Conservation (phyloP, 805 yeast species). For the Candida chauliodis region DNA sequence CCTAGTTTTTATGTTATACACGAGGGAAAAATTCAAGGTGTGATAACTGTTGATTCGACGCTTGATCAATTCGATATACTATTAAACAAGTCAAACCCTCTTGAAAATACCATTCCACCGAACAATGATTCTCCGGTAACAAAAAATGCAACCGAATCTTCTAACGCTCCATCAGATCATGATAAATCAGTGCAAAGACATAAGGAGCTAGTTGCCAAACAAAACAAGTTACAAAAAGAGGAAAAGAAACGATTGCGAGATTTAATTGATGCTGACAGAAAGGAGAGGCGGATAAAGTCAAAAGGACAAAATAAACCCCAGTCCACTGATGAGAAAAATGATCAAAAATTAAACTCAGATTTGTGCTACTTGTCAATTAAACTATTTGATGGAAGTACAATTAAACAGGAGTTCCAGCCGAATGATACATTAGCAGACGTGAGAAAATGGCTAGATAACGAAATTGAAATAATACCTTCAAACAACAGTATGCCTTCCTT, state of each 20-base stretch:
- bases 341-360: background rate
- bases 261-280: constrained; percentile 50
- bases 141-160: background rate
- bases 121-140: background rate
- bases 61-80: constrained; percentile 2
- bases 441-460: constrained; percentile 56
- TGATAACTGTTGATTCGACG: constrained; percentile 29
- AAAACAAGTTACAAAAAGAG: constrained; percentile 39
- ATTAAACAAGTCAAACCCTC: background rate
- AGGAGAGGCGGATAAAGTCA: constrained; percentile 34
- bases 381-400: constrained; percentile 61
- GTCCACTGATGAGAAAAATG: constrained; percentile 6
- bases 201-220: constrained; percentile 10
- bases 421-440: constrained; percentile 51
- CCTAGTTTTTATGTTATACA: constrained; percentile 60
- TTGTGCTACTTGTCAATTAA: constrained; percentile 54
- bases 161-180: background rate
- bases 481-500: constrained; percentile 47
- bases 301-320: constrained; percentile 11
- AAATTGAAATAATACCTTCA: constrained; percentile 32
- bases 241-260: constrained; percentile 56
- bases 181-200: constrained; percentile 10
- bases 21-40: constrained; percentile 44
- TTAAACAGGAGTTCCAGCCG: constrained; percentile 48
- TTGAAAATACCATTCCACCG: background rate